Conservation (phyloP, 2,329 filamentous ascomycete genomes). For the Didymella arachidicola region DNA sequence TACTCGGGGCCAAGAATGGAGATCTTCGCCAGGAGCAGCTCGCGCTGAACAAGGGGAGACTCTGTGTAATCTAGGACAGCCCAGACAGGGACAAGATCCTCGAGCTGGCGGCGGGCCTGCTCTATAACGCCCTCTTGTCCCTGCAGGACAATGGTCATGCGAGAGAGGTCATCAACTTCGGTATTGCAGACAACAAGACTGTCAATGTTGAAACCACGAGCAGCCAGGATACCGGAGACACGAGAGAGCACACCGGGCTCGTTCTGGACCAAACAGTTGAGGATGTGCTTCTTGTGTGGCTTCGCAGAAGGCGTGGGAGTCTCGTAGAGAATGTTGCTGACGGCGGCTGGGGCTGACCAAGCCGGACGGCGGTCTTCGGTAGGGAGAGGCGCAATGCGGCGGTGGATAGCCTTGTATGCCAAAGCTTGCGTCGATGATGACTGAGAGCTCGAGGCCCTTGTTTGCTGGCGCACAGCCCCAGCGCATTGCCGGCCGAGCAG, state of each 20-base stretch:
- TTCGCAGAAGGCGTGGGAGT: slow-evolving; percentile 83
- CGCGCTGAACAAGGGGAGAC: slow-evolving; percentile 91
- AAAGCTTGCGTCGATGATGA: slow-evolving; percentile 85
- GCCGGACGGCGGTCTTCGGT: slow-evolving; percentile 77
- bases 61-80: slow-evolving; percentile 96
- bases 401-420: slow-evolving; percentile 95
- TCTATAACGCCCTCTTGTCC: slow-evolving; percentile 97
- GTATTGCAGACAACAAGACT: slow-evolving; percentile 97
- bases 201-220: slow-evolving; percentile 98
- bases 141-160: slow-evolving; percentile 98
- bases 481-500: slow-evolving; percentile 41
- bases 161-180: slow-evolving; percentile 93
- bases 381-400: slow-evolving; percentile 85
- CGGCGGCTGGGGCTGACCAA: slow-evolving; percentile 89
- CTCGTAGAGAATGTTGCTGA: slow-evolving; percentile 99
- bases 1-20: slow-evolving; percentile 97
- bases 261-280: slow-evolving; percentile 99
- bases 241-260: slow-evolving; percentile 97
- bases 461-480: slow-evolving; percentile 40
- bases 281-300: slow-evolving; percentile 90
- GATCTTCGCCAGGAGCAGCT: slow-evolving; percentile 93
- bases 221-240: slow-evolving; percentile 93
- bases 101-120: slow-evolving; percentile 92
- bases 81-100: slow-evolving; percentile 98
- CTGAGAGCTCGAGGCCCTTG: slow-evolving; percentile 51